Evolutionary conservation across 2,329 filamentous ascomycete species (phyloP).

Genomic region (Emericellopsis atlantica): DNA sequence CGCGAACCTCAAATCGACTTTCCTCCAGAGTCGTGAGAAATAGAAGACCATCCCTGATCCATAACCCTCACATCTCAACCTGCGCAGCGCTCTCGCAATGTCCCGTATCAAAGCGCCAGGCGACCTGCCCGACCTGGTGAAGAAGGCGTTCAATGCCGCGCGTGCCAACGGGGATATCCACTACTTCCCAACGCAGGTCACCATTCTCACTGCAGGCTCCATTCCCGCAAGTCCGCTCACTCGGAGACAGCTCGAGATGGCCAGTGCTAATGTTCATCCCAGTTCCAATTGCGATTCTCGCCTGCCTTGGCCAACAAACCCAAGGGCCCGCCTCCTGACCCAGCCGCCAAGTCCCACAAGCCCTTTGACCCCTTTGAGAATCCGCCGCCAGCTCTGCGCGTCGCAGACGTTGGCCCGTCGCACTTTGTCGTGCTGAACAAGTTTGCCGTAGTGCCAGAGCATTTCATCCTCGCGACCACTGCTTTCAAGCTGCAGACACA

Average conservation of each 20-base stretch:
- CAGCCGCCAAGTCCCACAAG: slow-evolving; percentile 16
- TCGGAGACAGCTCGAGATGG: neutral
- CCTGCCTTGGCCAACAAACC: slow-evolving; percentile 58
- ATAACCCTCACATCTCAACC: neutral
- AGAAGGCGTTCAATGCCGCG: slow-evolving; percentile 33
- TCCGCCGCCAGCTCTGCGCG: slow-evolving; percentile 39
- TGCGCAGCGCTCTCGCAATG: slow-evolving; percentile 15
- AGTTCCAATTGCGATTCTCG: slow-evolving; percentile 66
- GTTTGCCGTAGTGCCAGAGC: slow-evolving; percentile 57
- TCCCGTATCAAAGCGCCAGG: slow-evolving; percentile 24
- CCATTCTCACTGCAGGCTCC: slow-evolving; percentile 28
- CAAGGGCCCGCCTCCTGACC: slow-evolving; percentile 25
- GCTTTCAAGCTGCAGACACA: slow-evolving; percentile 51
- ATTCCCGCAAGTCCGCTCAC: slow-evolving; percentile 24
- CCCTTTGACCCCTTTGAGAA: slow-evolving; percentile 53
- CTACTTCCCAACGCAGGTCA: slow-evolving; percentile 41
- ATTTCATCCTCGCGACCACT: slow-evolving; percentile 61
- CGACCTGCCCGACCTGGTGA: slow-evolving; percentile 39
- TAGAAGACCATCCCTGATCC: no score
- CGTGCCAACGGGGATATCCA: slow-evolving; percentile 32
- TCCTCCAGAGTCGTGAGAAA: no score
- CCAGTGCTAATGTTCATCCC: neutral
- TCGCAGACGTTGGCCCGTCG: slow-evolving; percentile 33
- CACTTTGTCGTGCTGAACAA: slow-evolving; percentile 64
- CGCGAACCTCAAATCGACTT: no score